Base-by-base conservation (phyloP, 148 eudicot genomes). In the Fagopyrum esculentum region DNA sequence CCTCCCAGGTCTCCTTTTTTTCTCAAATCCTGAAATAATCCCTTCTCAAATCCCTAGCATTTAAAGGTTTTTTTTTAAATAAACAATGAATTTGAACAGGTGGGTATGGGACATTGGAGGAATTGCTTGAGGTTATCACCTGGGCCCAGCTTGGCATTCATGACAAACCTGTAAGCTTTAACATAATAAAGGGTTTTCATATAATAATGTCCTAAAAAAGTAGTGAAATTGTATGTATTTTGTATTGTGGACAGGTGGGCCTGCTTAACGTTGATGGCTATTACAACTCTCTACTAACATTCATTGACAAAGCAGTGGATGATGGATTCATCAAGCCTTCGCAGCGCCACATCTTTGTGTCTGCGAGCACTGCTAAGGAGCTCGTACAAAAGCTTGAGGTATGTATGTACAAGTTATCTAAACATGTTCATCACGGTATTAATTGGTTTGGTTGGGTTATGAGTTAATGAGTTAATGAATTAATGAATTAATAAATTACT, bases 91-190 rank as follows among this genome's bases (percentile, higher is more conserved):
- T 16, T 16, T 54, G 5, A 56, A 17, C 76, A 75, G 77, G 77
- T 59, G 77, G 77, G 44, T 75, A 75, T 59, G 77, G 77, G 46
- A 75, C 77, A 3, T 29, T 75, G 43, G 77, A 75, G 77, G 77
- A 75, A 46, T 75, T 75, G 70, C 77, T 75, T 45, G 77, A 75
- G 54, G 77, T 75, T 3, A 75, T 75, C 69, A 75, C 78, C 66
- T 76, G 78, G 78, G 78, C 78, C 49, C 78, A 76, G 73, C 68
- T 76, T 45, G 78, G 78, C 7, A 76, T 76, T 73, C 78, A 76
- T 76, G 78, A 76, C 35, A 76, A 76, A 17, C 77, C 77, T 75
- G 77, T 75, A 75, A 35, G 74, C 45, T 71, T 71, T 35, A 35
- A 17, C 55, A 61, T 61, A 10, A 61, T 8, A 35, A 35, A 26